Evolutionary conservation across 805 yeast species (phyloP).

Genomic region (Torulaspora maleeae): DNA sequence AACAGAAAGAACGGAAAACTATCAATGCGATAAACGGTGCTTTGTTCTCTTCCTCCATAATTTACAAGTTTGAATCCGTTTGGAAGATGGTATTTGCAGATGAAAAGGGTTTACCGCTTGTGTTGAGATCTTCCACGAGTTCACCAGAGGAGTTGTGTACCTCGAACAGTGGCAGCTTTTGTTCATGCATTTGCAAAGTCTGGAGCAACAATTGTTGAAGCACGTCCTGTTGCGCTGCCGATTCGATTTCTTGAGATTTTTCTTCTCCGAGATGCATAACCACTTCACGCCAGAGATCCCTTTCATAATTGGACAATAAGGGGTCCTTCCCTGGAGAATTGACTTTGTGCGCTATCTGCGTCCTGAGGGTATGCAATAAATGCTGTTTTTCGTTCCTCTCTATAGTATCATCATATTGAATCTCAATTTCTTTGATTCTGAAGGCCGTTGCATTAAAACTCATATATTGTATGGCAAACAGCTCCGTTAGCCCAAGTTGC

Average conservation of each 20-base stretch:
- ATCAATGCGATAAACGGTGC: not conserved
- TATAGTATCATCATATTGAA: slow-evolving; percentile 18
- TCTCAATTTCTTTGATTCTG: slow-evolving; percentile 29
- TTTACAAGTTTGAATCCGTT: not conserved
- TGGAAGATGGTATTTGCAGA: not conserved
- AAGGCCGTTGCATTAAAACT: slow-evolving; percentile 24
- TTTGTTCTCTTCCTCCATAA: not conserved
- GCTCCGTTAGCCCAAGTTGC: slow-evolving; percentile 11
- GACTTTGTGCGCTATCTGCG: slow-evolving; percentile 13
- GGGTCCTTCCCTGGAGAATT: slow-evolving; percentile 32
- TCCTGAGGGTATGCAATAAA: slow-evolving; percentile 14
- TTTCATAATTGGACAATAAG: slow-evolving; percentile 19
- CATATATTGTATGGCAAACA: slow-evolving; percentile 18
- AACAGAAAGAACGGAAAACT: not conserved
- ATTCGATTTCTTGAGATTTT: not conserved
- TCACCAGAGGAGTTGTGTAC: slow-evolving; percentile 5
- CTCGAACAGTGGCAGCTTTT: slow-evolving; percentile 12
- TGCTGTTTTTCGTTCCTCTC: slow-evolving; percentile 14
- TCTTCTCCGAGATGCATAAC: slow-evolving; percentile 4
- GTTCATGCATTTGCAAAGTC: slow-evolving; percentile 11
- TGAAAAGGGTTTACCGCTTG: not conserved
- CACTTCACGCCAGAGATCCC: slow-evolving; percentile 18
- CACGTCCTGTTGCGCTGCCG: slow-evolving; percentile 4
- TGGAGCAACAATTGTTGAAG: slow-evolving; percentile 13
- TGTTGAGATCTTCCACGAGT: not conserved